Evolutionary conservation across 257 asterid genomes (phyloP).

Genomic region (Solanum piurae): DNA sequence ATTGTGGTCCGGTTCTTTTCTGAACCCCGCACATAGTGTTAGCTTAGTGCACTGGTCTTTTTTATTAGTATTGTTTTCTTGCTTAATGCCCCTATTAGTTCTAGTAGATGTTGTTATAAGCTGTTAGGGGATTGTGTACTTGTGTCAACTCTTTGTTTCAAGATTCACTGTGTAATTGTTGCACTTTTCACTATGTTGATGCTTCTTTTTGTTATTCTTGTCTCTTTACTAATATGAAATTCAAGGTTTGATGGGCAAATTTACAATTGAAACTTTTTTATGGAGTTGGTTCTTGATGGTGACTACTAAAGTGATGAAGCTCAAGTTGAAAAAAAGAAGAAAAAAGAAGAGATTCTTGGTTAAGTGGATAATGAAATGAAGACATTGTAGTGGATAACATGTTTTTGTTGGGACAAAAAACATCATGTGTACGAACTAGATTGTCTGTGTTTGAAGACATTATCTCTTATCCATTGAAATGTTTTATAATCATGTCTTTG

Average conservation of each 20-base stretch:
- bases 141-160: slow-evolving; percentile 1
- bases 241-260: neutral
- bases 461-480: neutral
- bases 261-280: neutral
- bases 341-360: neutral
- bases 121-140: slow-evolving; percentile 6
- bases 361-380: neutral
- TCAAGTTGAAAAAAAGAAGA: neutral
- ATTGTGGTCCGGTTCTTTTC: neutral
- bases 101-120: slow-evolving; percentile 14
- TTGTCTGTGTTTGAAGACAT: neutral
- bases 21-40: neutral
- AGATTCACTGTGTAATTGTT: neutral
- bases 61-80: neutral
- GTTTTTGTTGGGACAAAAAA: neutral
- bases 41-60: neutral
- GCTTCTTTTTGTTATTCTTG: neutral
- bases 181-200: neutral
- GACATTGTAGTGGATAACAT: neutral
- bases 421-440: neutral
- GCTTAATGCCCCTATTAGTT: slow-evolving; percentile 8
- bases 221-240: neutral
- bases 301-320: neutral
- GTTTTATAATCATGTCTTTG: neutral
- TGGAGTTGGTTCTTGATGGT: neutral